A percentile compares a stretch with the other conserved stretches of the same genome.
Evolutionary conservation across 257 asterid genomes (phyloP).

Genomic region (Nicotiana tomentosiformis): DNA sequence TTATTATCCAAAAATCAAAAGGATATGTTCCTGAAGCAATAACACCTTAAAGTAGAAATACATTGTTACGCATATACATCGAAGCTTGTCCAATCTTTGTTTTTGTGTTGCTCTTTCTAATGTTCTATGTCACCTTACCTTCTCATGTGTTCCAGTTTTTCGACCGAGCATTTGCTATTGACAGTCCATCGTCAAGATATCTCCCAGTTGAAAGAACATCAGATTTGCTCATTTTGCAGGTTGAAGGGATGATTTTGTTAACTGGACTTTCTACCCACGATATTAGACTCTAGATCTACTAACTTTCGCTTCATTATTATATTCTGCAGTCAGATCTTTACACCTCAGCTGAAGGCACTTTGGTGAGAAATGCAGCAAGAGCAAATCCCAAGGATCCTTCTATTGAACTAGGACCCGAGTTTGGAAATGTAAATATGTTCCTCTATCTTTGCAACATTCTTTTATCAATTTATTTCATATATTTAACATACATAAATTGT

Average conservation of each 20-base stretch:
- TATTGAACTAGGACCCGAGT: constrained; percentile 67
- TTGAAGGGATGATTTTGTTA: constrained; percentile 11
- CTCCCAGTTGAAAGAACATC: constrained; percentile 71
- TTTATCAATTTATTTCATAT: constrained; percentile 5
- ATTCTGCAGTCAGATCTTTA: constrained; percentile 71
- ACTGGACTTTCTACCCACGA: neutral
- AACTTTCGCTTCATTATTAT: constrained; percentile 12
- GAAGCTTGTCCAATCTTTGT: constrained; percentile 1
- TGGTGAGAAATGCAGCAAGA: constrained; percentile 60
- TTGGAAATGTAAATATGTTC: constrained; percentile 44
- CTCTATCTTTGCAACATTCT: neutral
- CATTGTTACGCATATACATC: neutral
- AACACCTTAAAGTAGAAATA: neutral
- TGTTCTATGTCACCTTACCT: constrained; percentile 4
- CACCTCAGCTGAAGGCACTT: constrained; percentile 49
- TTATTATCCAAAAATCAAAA: neutral
- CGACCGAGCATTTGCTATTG: constrained; percentile 49
- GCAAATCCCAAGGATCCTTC: constrained; percentile 62
- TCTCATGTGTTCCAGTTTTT: constrained; percentile 46
- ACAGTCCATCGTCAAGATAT: constrained; percentile 66
- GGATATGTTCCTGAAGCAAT: neutral
- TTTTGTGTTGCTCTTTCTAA: constrained; percentile 2
- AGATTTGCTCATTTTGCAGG: constrained; percentile 81
- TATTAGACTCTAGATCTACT: constrained; percentile 1
- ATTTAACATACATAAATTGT: constrained; percentile 4